Evolutionary conservation across 257 asterid genomes (phyloP).

Genomic region (Salvia hispanica): DNA sequence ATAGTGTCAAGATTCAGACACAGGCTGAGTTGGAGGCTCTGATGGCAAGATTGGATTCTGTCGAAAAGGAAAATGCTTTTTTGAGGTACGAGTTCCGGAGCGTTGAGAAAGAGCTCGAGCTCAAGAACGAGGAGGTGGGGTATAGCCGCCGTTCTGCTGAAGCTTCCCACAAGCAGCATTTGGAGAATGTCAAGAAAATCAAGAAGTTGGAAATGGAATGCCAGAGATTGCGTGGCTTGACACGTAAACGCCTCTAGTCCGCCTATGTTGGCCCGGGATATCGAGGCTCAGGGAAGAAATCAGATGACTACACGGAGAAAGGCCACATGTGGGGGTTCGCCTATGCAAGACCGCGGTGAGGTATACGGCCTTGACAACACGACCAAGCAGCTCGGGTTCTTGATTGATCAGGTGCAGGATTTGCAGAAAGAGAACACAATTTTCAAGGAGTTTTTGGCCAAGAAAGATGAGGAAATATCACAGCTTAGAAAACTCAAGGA

Average conservation of each 20-base stretch:
- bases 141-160: constrained; percentile 50
- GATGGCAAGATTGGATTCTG: constrained; percentile 65
- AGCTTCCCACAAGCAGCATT: constrained; percentile 48
- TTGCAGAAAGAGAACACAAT: constrained; percentile 64
- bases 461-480: constrained; percentile 51
- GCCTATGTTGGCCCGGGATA: constrained; percentile 35
- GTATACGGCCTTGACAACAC: constrained; percentile 31
- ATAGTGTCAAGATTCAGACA: constrained; percentile 40
- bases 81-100: constrained; percentile 66
- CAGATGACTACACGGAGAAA: constrained; percentile 24
- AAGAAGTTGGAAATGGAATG: constrained; percentile 81
- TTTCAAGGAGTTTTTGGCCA: constrained; percentile 52
- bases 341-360: constrained; percentile 22
- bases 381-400: constrained; percentile 44
- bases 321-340: constrained; percentile 36
- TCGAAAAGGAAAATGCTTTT: constrained; percentile 82
- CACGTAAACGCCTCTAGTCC: constrained; percentile 48
- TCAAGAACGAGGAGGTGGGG: constrained; percentile 62
- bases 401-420: constrained; percentile 58
- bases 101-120: constrained; percentile 69
- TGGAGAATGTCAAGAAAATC: constrained; percentile 62
- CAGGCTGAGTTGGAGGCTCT: constrained; percentile 67
- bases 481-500: constrained; percentile 19
- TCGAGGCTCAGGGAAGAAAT: constrained; percentile 41
- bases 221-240: constrained; percentile 64